These are phyloP conservation scores for Microdochium bolleyi DNA, from an alignment of 2,329 filamentous ascomycete species.

Conservation along the genomic window DNA sequence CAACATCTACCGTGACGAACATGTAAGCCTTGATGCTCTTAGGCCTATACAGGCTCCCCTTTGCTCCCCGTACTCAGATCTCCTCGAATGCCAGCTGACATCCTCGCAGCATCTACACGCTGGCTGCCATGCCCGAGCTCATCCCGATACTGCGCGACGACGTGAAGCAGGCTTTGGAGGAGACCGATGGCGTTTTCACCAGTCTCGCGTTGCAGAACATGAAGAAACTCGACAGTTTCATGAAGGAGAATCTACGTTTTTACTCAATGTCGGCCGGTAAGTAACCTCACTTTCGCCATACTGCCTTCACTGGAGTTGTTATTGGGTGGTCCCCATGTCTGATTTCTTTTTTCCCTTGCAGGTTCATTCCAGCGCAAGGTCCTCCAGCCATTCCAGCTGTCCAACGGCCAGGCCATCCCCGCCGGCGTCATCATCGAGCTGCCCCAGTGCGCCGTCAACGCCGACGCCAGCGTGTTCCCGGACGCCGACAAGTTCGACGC, in stretches of 20 bases:
- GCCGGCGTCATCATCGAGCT: constrained; percentile 34
- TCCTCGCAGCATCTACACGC: constrained; percentile 35
- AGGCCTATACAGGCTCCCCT: too few relatives aligned
- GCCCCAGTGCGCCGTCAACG: constrained; percentile 24
- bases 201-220: constrained; percentile 27
- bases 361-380: constrained; percentile 42
- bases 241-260: constrained; percentile 26
- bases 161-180: constrained; percentile 27
- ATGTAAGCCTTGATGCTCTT: constrained; percentile 16
- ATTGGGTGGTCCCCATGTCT: too few relatives aligned
- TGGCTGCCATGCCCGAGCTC: constrained; percentile 41
- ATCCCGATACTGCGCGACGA: constrained; percentile 43
- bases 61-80: too few relatives aligned
- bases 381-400: constrained; percentile 39
- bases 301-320: too few relatives aligned
- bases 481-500: constrained; percentile 27
- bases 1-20: constrained; percentile 34
- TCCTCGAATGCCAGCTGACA: neutral
- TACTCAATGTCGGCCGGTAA: constrained; percentile 24
- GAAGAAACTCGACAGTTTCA: constrained; percentile 31
- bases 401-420: constrained; percentile 42
- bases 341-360: constrained; percentile 2
- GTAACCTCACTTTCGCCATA: too few relatives aligned
- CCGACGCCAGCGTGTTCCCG: constrained; percentile 26
- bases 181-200: constrained; percentile 22